Evolutionary conservation across 2,329 filamentous ascomycete species (phyloP).

Genomic region (Juglanconis sp.): DNA sequence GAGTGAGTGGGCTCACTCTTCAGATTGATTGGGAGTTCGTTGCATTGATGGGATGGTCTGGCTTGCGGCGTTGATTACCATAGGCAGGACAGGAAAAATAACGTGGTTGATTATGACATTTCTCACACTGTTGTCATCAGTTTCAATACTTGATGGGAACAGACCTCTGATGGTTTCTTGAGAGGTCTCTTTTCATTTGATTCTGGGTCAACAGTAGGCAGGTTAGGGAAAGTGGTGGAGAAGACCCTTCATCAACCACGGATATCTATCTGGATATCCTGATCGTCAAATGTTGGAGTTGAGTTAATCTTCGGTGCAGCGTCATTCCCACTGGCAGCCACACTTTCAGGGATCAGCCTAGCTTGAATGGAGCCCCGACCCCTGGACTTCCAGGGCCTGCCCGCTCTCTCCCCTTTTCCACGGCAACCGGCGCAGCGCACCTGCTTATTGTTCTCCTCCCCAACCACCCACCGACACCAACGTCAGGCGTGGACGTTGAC

Average conservation of each 20-base stretch:
- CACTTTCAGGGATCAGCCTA: neutral
- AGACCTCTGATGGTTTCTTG: no score
- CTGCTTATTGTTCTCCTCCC: constrained; percentile 3
- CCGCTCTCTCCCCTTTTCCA: constrained; percentile 7
- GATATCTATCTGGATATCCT: no score
- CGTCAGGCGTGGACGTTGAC: constrained; percentile 9
- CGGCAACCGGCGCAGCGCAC: constrained; percentile 11
- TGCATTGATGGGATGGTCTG: neutral
- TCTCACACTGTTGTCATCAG: no score
- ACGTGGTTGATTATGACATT: no score
- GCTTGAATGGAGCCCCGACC: neutral
- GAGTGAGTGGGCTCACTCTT: constrained; percentile 26
- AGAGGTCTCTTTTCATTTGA: no score
- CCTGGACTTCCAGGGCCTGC: neutral
- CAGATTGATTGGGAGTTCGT: neutral
- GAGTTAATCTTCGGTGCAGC: no score
- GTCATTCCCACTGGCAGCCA: neutral
- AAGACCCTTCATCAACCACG: no score
- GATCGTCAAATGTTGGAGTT: no score
- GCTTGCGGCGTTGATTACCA: neutral
- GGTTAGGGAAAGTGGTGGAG: no score
- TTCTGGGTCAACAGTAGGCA: no score
- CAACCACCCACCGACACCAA: constrained; percentile 6
- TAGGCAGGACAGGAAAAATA: neutral
- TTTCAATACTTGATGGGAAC: no score